These are phyloP conservation scores for Mucor irregularis DNA, from an alignment of 371 early-diverging fungal genomes.

Conservation along the genomic window DNA sequence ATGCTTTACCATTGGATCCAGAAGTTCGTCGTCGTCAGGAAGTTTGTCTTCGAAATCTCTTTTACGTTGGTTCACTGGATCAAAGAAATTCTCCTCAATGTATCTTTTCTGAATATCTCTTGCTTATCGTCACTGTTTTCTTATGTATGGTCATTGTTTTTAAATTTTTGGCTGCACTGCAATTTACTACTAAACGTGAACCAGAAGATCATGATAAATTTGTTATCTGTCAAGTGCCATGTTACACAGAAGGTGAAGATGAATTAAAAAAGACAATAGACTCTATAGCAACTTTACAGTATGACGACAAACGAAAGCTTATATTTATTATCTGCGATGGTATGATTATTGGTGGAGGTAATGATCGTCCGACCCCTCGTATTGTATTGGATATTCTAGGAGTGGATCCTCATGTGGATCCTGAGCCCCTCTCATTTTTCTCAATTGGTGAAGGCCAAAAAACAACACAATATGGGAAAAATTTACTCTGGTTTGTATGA, in stretches of 20 bases:
- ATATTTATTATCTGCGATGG: slow-evolving; percentile 86
- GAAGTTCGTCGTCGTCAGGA: slow-evolving; percentile 32
- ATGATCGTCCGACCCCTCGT: slow-evolving; percentile 87
- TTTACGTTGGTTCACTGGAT: slow-evolving; percentile 84
- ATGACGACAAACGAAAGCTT: slow-evolving; percentile 72
- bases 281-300: slow-evolving; percentile 66
- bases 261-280: slow-evolving; percentile 71
- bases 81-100: slow-evolving; percentile 76
- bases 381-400: slow-evolving; percentile 87
- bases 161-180: slow-evolving; percentile 92
- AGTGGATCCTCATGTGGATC: slow-evolving; percentile 76
- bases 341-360: slow-evolving; percentile 88
- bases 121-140: slow-evolving; percentile 73
- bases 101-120: slow-evolving; percentile 81
- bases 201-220: slow-evolving; percentile 91
- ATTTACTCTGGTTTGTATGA: slow-evolving; percentile 91
- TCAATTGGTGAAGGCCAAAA: slow-evolving; percentile 84
- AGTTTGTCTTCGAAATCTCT: slow-evolving; percentile 75
- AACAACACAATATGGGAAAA: slow-evolving; percentile 87
- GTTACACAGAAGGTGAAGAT: slow-evolving; percentile 84
- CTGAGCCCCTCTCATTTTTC: slow-evolving; percentile 85
- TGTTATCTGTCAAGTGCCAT: slow-evolving; percentile 86
- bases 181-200: slow-evolving; percentile 62
- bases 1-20: slow-evolving; percentile 34
- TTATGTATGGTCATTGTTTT: slow-evolving; percentile 82